Base-by-base conservation (phyloP, 2,329 filamentous ascomycete genomes). In the Juglanconis juglandina region DNA sequence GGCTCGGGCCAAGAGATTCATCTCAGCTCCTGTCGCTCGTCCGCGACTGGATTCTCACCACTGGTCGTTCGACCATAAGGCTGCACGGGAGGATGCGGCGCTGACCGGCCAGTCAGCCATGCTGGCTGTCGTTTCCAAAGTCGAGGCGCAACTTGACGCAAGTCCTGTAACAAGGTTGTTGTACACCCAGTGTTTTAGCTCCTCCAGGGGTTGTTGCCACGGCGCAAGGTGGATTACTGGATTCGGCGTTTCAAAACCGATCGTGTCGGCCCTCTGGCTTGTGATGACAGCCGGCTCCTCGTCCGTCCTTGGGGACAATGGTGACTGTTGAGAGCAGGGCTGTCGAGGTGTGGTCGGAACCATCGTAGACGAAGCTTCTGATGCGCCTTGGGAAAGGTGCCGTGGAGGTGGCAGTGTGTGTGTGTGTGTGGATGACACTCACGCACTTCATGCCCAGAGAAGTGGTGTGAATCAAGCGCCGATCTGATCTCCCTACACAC, bases 141-240 rank as follows among this genome's bases (percentile, higher is more conserved):
- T 68, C 67, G 66, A 70, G 69, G 71, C 69, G 69, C 68, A 66
- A 72, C 68, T 71, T 74, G 73, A 74, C 65, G 72, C 74, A 75
- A 57, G 69, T 69, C 68, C 70, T 74, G 72, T 74, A 71, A 72
- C 72, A 72, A 61, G 57, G 60, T 62, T 53, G 56, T 61, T 62
- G 49, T 47, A 50, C 46, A 42, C 53, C 41, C 44, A 52, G 46
- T 52, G 53, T 53, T 57, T 56, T 52, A 53, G 46, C 59, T 55
- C 51, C 33, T 53, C 51, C 55, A 58, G 47, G 59, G 58, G 55
- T 44, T 44, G 44, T n/a, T n/a, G 32, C 54, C 37, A 46, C 35
- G 55, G 54, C 55, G 35, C 47, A 41, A 49, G 39, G 55, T 57
- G 60, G 52, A 53, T 47, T 47, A 35, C 35, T 35, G 48, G 53